Conservation (phyloP, 192 early-diverging fungal species). For the Coemansia sp. region DNA sequence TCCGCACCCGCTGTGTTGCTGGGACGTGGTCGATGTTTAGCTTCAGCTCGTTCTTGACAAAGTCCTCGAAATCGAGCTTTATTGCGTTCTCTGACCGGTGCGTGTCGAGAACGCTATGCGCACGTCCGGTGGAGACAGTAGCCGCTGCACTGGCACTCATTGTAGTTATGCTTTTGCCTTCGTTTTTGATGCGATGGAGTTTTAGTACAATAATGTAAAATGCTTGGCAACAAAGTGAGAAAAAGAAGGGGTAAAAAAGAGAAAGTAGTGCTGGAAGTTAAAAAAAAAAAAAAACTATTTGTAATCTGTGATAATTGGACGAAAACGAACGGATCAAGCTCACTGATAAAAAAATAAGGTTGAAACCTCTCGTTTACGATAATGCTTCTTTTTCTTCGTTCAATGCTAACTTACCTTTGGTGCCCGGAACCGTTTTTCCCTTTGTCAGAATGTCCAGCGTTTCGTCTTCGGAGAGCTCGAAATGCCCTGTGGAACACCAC, state of each 20-base stretch:
- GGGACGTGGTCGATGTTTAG: constrained; percentile 41
- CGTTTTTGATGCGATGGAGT: background rate
- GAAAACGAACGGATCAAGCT: too few species aligned
- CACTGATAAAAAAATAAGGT: too few species aligned
- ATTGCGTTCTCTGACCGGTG: constrained; percentile 18
- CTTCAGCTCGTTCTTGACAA: constrained; percentile 37
- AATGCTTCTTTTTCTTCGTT: background rate
- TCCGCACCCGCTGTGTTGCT: constrained; percentile 10
- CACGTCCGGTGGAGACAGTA: background rate
- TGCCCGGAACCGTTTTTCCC: background rate
- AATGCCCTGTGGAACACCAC: constrained; percentile 20
- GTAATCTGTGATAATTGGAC: background rate
- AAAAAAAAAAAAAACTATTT: background rate
- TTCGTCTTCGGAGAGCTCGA: constrained; percentile 5
- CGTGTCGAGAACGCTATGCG: constrained; percentile 33
- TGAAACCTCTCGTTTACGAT: background rate
- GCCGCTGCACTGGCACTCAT: constrained; percentile 1
- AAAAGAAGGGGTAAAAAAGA: background rate
- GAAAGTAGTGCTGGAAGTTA: background rate
- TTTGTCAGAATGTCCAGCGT: constrained; percentile 7
- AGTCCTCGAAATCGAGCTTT: constrained; percentile 45
- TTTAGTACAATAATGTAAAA: background rate
- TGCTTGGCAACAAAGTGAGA: background rate
- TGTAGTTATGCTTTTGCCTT: background rate
- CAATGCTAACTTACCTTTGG: background rate